Evolutionary conservation across 805 yeast genomes (phyloP), one percentile per base, ranked within the genome.

Genomic region (Pichia exigua): DNA sequence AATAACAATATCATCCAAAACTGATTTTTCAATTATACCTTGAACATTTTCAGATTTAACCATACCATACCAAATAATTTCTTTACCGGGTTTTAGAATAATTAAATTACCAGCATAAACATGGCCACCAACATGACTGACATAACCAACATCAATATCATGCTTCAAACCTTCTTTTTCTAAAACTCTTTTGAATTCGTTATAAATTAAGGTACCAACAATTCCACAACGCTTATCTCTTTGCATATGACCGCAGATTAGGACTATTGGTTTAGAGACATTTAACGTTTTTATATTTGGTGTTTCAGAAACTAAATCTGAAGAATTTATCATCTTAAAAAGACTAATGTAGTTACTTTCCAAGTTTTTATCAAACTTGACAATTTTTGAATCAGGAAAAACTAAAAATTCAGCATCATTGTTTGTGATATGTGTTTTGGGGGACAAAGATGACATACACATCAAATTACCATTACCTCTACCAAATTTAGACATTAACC

Each of bases 121-220:
- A 63, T 88, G 96, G 0, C 96, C 96, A 1, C 96, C 95, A 42
- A 88, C 72, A 64, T 88, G 96, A 13, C 91, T 82, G 0, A 85
- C 71, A 8, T 77, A 60, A 0, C 88, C 90, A 35, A 83, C 53
- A 20, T 59, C 50, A 9, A 58, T 50, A 10, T 50, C 41, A 55
- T 50, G 52, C 20, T 68, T 52, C 43, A 78, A 43, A 0, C 64
- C 65, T 44, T 74, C 69, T 1, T 55, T 43, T 13, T 59, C 52
- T 17, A 82, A 56, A 1, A 76, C 79, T 30, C 49, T 54, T 26
- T 62, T 63, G 48, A 85, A 79, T 61, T 85, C 89, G 12, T 68
- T 58, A 39, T 64, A 60, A 0, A 85, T 61, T 17, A 81, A 46
- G 0, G 88, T 88, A 0, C 85, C 91, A n/a, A 81, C 57, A 21